phyloP scores from a whole-genome alignment of 257 asterid species.

The Solanum lignicaule region DNA sequence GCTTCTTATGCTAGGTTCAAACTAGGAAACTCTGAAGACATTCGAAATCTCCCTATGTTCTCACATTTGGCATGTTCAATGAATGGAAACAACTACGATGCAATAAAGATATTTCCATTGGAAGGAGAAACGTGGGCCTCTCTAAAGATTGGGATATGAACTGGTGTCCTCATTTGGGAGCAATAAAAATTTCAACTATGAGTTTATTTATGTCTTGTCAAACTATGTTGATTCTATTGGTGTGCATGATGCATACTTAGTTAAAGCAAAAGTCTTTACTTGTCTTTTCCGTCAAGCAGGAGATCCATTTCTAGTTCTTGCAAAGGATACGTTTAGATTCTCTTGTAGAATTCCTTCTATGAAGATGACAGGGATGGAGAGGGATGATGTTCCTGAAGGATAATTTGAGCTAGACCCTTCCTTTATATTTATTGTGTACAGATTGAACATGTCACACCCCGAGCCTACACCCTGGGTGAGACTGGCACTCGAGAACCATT shows the following conservation, averaged over 20 bases:
- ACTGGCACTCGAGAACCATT: no score
- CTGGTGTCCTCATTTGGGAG: slow-evolving; percentile 18
- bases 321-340: not conserved
- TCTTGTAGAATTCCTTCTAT: not conserved
- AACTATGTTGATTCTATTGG: slow-evolving; percentile 22
- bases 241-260: slow-evolving; percentile 23
- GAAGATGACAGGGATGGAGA: slow-evolving; percentile 20
- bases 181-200: slow-evolving; percentile 14
- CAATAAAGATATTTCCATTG: slow-evolving; percentile 31
- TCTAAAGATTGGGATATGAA: slow-evolving; percentile 41
- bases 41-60: slow-evolving; percentile 28
- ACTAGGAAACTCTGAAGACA: slow-evolving; percentile 18
- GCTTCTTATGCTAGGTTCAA: slow-evolving; percentile 40
- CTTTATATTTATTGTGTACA: not conserved
- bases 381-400: slow-evolving; percentile 18
- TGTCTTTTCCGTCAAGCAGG: slow-evolving; percentile 22
- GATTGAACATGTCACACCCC: no score
- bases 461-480: no score
- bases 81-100: not conserved
- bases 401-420: slow-evolving; percentile 53
- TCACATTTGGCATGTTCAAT: slow-evolving; percentile 31
- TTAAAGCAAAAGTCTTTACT: slow-evolving; percentile 23
- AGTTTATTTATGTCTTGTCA: slow-evolving; percentile 38
- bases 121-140: slow-evolving; percentile 49
- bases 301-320: slow-evolving; percentile 8